phyloP scores from a whole-genome alignment of 2,329 filamentous ascomycete genomes.

The Colletotrichum melonis region DNA sequence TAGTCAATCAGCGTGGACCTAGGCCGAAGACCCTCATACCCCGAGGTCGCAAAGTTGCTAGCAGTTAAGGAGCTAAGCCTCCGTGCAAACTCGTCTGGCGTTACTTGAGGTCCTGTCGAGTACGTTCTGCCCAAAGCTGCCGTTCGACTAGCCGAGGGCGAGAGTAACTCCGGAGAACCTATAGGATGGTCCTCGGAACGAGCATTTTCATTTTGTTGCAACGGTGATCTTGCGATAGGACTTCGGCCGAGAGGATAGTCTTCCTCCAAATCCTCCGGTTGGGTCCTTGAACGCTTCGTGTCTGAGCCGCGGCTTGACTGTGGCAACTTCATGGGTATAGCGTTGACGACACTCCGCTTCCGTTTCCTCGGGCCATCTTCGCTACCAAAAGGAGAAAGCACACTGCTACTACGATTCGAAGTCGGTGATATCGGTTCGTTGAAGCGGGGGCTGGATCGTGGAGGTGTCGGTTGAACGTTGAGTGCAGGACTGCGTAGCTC shows the following conservation, averaged over 20 bases:
- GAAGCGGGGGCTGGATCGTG: constrained; percentile 11
- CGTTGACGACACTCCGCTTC: constrained; percentile 29
- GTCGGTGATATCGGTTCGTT: constrained; percentile 23
- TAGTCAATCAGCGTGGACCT: constrained; percentile 35
- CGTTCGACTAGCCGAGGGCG: constrained; percentile 7
- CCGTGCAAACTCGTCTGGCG: constrained; percentile 28
- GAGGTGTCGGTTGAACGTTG: constrained; percentile 42
- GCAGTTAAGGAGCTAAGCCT: constrained; percentile 33
- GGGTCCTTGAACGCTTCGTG: constrained; percentile 17
- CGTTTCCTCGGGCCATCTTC: constrained; percentile 34
- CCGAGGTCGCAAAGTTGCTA: constrained; percentile 25
- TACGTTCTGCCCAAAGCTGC: background rate
- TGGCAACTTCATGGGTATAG: constrained; percentile 34
- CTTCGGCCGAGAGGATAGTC: constrained; percentile 20
- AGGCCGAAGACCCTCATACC: constrained; percentile 18
- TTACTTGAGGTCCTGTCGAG: constrained; percentile 9
- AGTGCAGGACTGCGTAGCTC: constrained; percentile 53
- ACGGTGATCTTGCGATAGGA: constrained; percentile 11
- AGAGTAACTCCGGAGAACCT: constrained; percentile 19
- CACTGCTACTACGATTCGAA: constrained; percentile 8
- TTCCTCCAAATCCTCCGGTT: constrained; percentile 19
- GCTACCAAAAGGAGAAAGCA: constrained; percentile 25
- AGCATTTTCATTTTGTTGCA: constrained; percentile 3
- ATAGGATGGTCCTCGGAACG: constrained; percentile 9
- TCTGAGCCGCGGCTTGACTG: constrained; percentile 8